Conservation (phyloP, 306 rosid genomes). For the Trifolium subterraneum region DNA sequence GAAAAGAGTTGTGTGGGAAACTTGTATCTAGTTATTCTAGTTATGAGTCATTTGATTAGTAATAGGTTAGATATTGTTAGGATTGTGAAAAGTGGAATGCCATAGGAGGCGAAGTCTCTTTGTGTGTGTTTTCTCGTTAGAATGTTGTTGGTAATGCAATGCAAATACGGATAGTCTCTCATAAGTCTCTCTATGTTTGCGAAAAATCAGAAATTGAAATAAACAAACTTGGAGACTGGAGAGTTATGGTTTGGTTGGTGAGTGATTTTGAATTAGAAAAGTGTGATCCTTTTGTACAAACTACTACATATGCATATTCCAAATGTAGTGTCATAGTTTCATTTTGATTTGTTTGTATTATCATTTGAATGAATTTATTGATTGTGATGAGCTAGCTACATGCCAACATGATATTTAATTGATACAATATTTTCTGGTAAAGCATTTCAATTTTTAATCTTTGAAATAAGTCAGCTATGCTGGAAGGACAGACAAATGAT, state of each 20-base stretch:
- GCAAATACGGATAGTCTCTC: constrained; percentile 12
- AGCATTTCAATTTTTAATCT: not conserved
- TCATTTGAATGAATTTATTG: constrained; percentile 24
- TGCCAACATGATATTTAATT: not conserved
- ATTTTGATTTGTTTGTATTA: constrained; percentile 15
- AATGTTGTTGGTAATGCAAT: constrained; percentile 8
- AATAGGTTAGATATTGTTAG: constrained; percentile 38
- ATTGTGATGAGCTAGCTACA: constrained; percentile 8
- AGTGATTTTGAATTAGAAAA: constrained; percentile 38
- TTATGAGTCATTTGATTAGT: constrained; percentile 25
- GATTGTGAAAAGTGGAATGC: constrained; percentile 31
- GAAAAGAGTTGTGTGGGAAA: not conserved
- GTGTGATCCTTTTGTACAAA: constrained; percentile 39
- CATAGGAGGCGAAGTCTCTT: constrained; percentile 29
- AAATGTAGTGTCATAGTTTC: constrained; percentile 34
- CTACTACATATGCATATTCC: constrained; percentile 24
- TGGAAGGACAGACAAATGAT: constrained; percentile 5
- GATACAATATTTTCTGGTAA: not conserved
- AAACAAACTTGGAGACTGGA: constrained; percentile 6
- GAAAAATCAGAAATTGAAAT: constrained; percentile 7
- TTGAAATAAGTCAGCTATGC: not conserved
- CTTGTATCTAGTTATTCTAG: constrained; percentile 38
- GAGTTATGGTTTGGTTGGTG: constrained; percentile 38
- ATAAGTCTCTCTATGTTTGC: constrained; percentile 1
- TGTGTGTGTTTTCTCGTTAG: not conserved